phyloP scores from a whole-genome alignment of 208 protist species.

The Trypanosomatidae sp. region DNA sequence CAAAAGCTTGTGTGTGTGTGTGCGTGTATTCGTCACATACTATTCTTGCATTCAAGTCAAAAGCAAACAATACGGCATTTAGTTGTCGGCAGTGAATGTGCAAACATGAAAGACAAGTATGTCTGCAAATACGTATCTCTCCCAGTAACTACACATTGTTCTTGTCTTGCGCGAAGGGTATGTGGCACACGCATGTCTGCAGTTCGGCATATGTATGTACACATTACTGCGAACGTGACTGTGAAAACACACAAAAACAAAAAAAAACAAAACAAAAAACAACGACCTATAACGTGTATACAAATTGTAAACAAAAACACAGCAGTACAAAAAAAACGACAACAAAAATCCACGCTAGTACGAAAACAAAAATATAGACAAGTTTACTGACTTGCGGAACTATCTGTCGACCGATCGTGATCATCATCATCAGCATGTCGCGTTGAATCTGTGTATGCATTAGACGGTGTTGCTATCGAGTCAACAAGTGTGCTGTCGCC shows the following conservation, averaged over 20 bases:
- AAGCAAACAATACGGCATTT: no score
- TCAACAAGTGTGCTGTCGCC: constrained; percentile 27
- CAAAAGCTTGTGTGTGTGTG: no score
- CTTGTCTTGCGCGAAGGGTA: neutral
- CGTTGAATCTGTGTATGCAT: constrained; percentile 13
- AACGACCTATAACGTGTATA: no score
- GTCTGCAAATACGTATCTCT: neutral
- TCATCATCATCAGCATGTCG: neutral
- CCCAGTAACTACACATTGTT: neutral
- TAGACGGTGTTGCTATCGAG: constrained; percentile 40
- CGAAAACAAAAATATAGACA: constrained; percentile 3
- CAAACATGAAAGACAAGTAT: neutral
- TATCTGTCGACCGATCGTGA: neutral
- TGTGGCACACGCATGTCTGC: neutral
- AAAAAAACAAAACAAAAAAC: no score
- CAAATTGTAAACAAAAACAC: no score
- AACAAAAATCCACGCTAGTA: no score
- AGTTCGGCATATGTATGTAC: neutral
- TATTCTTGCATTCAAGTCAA: no score
- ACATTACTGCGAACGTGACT: neutral
- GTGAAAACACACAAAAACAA: no score
- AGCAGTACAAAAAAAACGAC: no score
- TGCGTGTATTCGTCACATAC: no score
- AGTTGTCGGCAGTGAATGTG: no score
- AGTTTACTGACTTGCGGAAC: neutral